Evolutionary conservation across 2,329 filamentous ascomycete genomes (phyloP), one percentile per base, ranked within the genome.

Genomic region (Pochonia chlamydosporia): DNA sequence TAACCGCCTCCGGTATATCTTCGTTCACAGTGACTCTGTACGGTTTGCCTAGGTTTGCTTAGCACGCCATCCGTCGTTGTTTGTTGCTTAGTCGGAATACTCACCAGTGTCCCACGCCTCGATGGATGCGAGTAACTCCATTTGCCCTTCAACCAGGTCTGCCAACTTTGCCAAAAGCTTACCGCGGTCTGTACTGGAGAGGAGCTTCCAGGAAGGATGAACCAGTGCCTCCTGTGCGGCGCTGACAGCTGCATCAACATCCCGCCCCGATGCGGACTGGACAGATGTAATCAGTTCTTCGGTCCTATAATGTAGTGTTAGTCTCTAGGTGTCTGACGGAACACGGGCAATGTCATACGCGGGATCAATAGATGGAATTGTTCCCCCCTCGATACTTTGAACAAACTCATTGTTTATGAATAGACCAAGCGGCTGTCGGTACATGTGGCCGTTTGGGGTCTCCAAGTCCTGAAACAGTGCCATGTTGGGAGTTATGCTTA

Each of bases 31-130:
- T 73, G 10, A 84, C 81, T 2, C 67, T 64, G 63, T 86, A 89
- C 1, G 85, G 82, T 48, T 66, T 66, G 62, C 56, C 89, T 91
- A 60, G 92, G 87, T 86, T 86, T 91, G 0, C 88, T 87, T n/a
- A n/a, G n/a, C n/a, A n/a, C n/a, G 66, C 93, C 88, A 7, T 74
- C 63, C 1, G 71, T 71, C 4, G 71, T 70, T n/a, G n/a, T n/a
- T n/a, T n/a, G n/a, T n/a, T n/a, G n/a, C n/a, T n/a, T n/a, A n/a
- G n/a, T n/a, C n/a, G n/a, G 72, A 73, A 60, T 91, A 73, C 60
- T 82, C 63, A 52, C 85, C 88, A 56, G 90, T 91, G 60, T 93
- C 87, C 87, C 87, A 92, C 0, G 89, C 87, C 66, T 95, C 88
- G 7, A 75, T 63, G 2, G 72, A 73, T 4, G 72, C 71, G 4